Conservation (phyloP, 1,139 yeast genomes). For the Arxiozyma telluris region DNA sequence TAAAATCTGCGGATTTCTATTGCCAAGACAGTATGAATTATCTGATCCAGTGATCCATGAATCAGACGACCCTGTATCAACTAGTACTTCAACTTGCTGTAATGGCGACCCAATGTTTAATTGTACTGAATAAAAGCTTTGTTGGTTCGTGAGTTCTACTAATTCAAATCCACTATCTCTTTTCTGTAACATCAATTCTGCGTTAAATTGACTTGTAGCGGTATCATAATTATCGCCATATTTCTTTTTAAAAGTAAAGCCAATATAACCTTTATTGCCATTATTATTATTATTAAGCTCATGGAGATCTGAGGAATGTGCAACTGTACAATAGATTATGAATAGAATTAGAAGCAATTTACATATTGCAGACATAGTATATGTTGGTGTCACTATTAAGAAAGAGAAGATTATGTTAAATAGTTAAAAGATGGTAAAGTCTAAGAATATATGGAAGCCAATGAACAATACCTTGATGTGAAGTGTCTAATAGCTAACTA, state of each 20-base stretch:
- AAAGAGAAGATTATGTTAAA: no score
- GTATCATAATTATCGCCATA: constrained; percentile 6
- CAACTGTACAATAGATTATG: neutral
- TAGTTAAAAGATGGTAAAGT: no score
- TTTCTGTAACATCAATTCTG: constrained; percentile 7
- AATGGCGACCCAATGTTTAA: constrained; percentile 44
- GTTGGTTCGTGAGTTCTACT: constrained; percentile 19
- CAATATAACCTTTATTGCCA: neutral
- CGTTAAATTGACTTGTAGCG: neutral
- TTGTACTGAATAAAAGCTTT: constrained; percentile 24
- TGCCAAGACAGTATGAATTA: constrained; percentile 19
- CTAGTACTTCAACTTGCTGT: constrained; percentile 43
- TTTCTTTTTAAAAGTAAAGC: constrained; percentile 8
- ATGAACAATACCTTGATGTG: no score
- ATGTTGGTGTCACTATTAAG: neutral
- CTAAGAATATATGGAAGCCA: no score
- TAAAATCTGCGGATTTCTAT: neutral
- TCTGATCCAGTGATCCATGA: constrained; percentile 45
- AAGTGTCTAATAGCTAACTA: no score
- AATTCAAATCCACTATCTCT: constrained; percentile 15
- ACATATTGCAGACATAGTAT: neutral
- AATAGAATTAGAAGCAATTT: neutral
- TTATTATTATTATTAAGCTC: no score
- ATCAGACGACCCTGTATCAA: constrained; percentile 71
- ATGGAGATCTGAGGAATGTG: neutral